A percentile compares a stretch with the other conserved stretches of the same genome.
Evolutionary conservation across 2,329 filamentous ascomycete genomes (phyloP).

Genomic region (Colletotrichum paranaense): DNA sequence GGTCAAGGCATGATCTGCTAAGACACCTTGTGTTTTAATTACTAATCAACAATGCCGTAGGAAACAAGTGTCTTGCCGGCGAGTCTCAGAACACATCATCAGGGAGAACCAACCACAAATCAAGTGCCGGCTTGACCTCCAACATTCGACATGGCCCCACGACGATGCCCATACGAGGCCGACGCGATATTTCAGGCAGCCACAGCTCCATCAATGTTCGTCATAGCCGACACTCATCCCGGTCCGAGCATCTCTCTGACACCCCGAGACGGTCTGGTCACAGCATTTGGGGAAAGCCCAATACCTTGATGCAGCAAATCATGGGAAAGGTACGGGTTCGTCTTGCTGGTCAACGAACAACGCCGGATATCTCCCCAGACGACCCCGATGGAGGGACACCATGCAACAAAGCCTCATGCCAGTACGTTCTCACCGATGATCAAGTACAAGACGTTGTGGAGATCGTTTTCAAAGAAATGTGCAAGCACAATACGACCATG

Average conservation of each 20-base stretch:
- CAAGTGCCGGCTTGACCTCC: not conserved
- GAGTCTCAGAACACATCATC: too few species aligned
- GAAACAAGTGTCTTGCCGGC: too few species aligned
- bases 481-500: not conserved
- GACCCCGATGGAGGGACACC: not conserved
- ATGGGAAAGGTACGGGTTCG: conserved; percentile 16
- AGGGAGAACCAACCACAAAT: too few species aligned
- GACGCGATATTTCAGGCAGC: not conserved
- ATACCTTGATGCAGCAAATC: not conserved
- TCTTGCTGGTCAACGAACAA: not conserved
- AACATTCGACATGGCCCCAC: not conserved
- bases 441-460: conserved; percentile 24
- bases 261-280: not conserved
- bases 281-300: not conserved
- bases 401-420: not conserved
- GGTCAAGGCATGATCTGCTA: not conserved
- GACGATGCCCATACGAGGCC: not conserved
- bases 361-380: not conserved
- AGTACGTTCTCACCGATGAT: conserved; percentile 17
- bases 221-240: not conserved
- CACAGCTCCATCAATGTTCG: not conserved
- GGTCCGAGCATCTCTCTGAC: not conserved
- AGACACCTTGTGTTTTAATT: fast-evolving
- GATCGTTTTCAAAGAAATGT: conserved; percentile 18
- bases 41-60: not conserved